Base-by-base conservation (phyloP, 768 basidiomycete species). In the Suillus lakei region DNA sequence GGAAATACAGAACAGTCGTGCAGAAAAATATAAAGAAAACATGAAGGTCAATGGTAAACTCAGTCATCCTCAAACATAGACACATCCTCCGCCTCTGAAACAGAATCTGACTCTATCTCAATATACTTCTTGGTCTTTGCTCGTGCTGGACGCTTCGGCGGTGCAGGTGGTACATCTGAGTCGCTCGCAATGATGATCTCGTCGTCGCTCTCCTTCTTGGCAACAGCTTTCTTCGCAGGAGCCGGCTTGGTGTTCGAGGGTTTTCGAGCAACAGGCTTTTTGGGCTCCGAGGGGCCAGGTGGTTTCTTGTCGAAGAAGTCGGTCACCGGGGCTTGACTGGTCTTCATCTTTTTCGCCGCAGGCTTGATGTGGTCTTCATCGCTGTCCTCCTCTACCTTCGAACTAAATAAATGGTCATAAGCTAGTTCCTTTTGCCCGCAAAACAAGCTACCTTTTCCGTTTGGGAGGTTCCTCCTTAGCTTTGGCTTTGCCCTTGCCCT, bases 261-360 rank as follows among this genome's bases (percentile, higher is more conserved):
- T 70, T 87, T 88, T 64, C 83, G 81, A 32, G 73, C 74, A 6
- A 77, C 73, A 38, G 81, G 69, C 64, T 76, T 82, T 76, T 84
- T 84, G 39, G 74, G 67, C 18, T 79, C 81, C 2, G 77, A 72
- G 12, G 78, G 74, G 5, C 73, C 76, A 53, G 68, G 28, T 13
- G 73, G 70, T n/a, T 66, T 64, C 72, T 89, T 88, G 43, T 74
- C 76, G 68, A 90, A 88, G 81, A 89, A 91, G 70, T 90, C 88
- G 5, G 85, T 85, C 63, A 90, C 76, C 5, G 80, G 69, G 0
- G 82, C 72, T 63, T 85, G 81, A 10, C 71, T 41, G 26, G 73
- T 70, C 58, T 81, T 79, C 68, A 82, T 83, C 78, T 85, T 88
- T 82, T 90, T 91, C 62, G 78, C 76, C 0, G 77, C 81, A 8